phyloP scores from a whole-genome alignment of 345 rosid species.

The Passiflora organensis region DNA sequence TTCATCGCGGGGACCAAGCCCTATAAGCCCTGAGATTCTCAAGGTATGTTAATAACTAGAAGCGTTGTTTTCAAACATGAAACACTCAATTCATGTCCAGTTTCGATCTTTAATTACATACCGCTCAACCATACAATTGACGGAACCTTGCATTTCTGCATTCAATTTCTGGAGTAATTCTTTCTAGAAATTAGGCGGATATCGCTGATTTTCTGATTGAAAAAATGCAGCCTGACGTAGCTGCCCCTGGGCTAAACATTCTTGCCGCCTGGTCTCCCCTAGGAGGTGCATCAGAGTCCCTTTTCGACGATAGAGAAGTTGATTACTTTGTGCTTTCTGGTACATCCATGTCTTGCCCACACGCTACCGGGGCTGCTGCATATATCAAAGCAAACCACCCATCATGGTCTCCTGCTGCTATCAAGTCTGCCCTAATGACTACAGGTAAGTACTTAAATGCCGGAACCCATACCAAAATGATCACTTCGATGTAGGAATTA shows the following conservation, averaged over 20 bases:
- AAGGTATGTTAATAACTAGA: no score
- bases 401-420: slow-evolving; percentile 18
- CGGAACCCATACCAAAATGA: no score
- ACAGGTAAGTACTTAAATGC: slow-evolving; percentile 4
- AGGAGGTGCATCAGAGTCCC: slow-evolving; percentile 3
- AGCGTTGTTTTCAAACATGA: no score
- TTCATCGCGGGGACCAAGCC: slow-evolving; percentile 14
- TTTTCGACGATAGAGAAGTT: background rate
- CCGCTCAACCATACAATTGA: no score
- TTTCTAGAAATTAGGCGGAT: background rate
- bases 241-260: slow-evolving; percentile 19
- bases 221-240: slow-evolving; percentile 15
- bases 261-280: slow-evolving; percentile 24
- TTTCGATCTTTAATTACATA: no score
- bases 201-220: background rate
- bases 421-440: slow-evolving; percentile 18
- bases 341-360: slow-evolving; percentile 25
- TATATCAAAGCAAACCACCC: slow-evolving; percentile 22
- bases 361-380: slow-evolving; percentile 19
- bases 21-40: slow-evolving; percentile 10
- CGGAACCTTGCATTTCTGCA: no score
- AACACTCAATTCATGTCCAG: background rate
- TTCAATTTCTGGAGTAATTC: background rate
- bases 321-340: slow-evolving; percentile 13
- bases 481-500: no score